These are phyloP conservation scores for Ilex asprella DNA, from an alignment of 257 asterid genomes.

Conservation along the genomic window DNA sequence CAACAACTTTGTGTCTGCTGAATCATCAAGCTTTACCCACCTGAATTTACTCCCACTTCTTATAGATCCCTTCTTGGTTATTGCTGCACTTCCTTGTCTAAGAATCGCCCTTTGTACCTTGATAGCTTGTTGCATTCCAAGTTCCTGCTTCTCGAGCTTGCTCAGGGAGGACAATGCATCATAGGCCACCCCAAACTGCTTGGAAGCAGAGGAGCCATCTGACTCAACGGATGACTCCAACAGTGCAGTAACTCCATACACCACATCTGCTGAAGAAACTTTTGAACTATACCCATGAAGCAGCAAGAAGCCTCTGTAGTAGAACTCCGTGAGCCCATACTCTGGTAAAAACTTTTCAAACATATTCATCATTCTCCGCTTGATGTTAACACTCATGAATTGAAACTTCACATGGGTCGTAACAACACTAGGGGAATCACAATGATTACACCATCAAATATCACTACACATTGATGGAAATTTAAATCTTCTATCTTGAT, in stretches of 20 bases:
- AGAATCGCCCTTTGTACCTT: constrained; percentile 90
- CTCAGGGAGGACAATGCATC: constrained; percentile 72
- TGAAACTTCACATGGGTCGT: no score
- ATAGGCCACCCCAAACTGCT: constrained; percentile 74
- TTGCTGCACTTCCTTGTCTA: constrained; percentile 94
- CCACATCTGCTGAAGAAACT: constrained; percentile 95
- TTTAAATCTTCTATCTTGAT: no score
- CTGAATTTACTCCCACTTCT: constrained; percentile 95
- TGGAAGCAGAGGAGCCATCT: constrained; percentile 78
- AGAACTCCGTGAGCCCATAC: constrained; percentile 86
- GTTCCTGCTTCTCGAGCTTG: constrained; percentile 74
- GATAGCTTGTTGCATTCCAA: constrained; percentile 90
- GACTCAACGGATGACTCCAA: constrained; percentile 72
- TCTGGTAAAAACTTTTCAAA: constrained; percentile 83
- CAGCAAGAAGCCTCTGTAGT: constrained; percentile 73
- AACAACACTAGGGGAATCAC: no score
- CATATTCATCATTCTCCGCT: constrained; percentile 88
- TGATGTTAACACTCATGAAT: constrained; percentile 83
- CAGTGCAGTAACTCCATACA: constrained; percentile 85
- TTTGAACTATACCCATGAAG: constrained; percentile 82
- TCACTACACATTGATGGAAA: no score
- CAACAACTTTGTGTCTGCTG: constrained; percentile 67
- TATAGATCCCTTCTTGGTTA: constrained; percentile 87
- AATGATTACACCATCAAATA: no score
- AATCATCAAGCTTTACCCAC: constrained; percentile 93